These are phyloP conservation scores for Friedmanniomyces endolithicus DNA, from an alignment of 495 filamentous ascomycete species.

Conservation along the genomic window DNA sequence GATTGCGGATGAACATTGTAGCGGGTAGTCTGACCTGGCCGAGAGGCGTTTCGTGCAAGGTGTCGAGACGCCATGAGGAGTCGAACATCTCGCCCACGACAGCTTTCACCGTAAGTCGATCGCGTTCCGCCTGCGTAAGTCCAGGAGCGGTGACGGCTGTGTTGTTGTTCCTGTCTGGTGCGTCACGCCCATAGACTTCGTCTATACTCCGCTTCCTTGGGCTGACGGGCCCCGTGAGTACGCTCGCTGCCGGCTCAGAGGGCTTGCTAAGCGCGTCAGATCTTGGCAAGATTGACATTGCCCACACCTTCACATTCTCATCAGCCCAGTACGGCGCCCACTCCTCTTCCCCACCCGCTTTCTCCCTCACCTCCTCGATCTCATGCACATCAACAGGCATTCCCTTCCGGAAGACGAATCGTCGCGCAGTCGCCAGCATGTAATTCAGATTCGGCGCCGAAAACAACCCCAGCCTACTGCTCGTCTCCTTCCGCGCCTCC, in stretches of 20 bases:
- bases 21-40: slow-evolving; percentile 55
- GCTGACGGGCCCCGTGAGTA: slow-evolving; percentile 23
- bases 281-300: slow-evolving; percentile 44
- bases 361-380: slow-evolving; percentile 36
- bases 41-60: slow-evolving; percentile 50
- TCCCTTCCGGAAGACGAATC: slow-evolving; percentile 78
- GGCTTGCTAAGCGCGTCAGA: slow-evolving; percentile 12
- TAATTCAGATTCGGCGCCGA: slow-evolving; percentile 68
- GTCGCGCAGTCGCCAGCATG: slow-evolving; percentile 63
- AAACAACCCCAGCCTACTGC: slow-evolving; percentile 50
- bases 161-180: slow-evolving; percentile 2
- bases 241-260: neutral
- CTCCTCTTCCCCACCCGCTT: slow-evolving; percentile 21
- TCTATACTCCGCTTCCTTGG: slow-evolving; percentile 52
- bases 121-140: slow-evolving; percentile 14
- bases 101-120: slow-evolving; percentile 35
- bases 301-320: slow-evolving; percentile 68
- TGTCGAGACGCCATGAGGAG: slow-evolving; percentile 60
- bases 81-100: slow-evolving; percentile 73
- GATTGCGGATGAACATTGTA: slow-evolving; percentile 54
- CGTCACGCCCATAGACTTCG: slow-evolving; percentile 31
- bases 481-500: slow-evolving; percentile 22
- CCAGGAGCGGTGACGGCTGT: slow-evolving; percentile 4
- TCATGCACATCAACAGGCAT: slow-evolving; percentile 60
- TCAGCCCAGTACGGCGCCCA: slow-evolving; percentile 60